Conservation (phyloP, 768 basidiomycete genomes). For the Panus rudis region DNA sequence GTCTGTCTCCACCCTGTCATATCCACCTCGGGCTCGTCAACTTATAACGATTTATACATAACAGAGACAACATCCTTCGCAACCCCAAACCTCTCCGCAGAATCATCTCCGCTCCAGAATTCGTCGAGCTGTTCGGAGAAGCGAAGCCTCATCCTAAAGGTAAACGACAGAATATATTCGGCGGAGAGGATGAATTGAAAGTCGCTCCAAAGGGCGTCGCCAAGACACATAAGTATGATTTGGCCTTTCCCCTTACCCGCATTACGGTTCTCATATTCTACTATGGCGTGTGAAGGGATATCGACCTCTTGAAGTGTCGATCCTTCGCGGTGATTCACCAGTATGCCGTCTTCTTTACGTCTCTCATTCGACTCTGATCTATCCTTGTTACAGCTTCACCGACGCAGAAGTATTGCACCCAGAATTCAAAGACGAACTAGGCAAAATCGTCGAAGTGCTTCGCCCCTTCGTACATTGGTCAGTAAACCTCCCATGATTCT, state of each 20-base stretch:
- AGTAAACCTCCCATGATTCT: constrained; percentile 17
- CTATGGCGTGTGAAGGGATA: constrained; percentile 59
- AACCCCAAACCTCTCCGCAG: constrained; percentile 56
- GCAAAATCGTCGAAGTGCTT: constrained; percentile 45
- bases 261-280: constrained; percentile 1
- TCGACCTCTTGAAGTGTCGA: constrained; percentile 84
- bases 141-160: constrained; percentile 57
- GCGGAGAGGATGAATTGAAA: constrained; percentile 82
- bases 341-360: constrained; percentile 30
- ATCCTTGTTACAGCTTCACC: constrained; percentile 43
- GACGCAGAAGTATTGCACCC: constrained; percentile 66
- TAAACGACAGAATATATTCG: constrained; percentile 71
- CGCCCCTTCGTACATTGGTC: constrained; percentile 79
- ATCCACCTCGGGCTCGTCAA: not conserved
- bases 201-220: constrained; percentile 85
- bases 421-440: constrained; percentile 59
- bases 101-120: constrained; percentile 60
- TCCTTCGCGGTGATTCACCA: constrained; percentile 61
- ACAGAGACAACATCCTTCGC: constrained; percentile 55
- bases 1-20: constrained; percentile 16
- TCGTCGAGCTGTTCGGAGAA: constrained; percentile 73
- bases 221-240: constrained; percentile 69
- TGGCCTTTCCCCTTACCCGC: constrained; percentile 2
- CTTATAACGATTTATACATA: not conserved
- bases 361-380: not conserved